Percentiles rank a stretch among this genome's conserved stretches.
Evolutionary conservation across 306 rosid genomes (phyloP).

Genomic region (Cucurbita ficifolia): DNA sequence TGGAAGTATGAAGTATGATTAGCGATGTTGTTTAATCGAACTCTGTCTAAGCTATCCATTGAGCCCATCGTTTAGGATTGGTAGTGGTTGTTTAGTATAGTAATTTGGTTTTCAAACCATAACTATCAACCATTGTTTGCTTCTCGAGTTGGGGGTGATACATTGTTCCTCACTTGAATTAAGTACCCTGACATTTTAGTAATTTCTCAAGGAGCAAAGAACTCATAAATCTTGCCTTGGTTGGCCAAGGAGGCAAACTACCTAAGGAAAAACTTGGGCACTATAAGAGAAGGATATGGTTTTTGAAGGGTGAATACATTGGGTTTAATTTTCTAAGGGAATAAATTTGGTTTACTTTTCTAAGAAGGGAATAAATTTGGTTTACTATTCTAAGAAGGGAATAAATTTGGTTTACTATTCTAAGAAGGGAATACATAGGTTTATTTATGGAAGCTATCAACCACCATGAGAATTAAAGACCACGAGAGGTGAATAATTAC

Average conservation of each 20-base stretch:
- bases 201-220: background rate
- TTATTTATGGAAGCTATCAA: background rate
- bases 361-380: too few relatives aligned
- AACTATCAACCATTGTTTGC: background rate
- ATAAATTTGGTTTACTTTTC: background rate
- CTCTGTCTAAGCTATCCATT: background rate
- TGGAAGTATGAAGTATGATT: background rate
- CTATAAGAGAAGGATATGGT: background rate
- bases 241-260: background rate
- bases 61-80: background rate
- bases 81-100: background rate
- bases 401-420: background rate
- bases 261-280: background rate
- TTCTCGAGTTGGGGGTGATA: background rate
- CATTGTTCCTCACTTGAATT: too few relatives aligned
- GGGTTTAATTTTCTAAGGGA: background rate
- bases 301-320: background rate
- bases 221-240: background rate
- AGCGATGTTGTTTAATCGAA: background rate
- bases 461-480: background rate
- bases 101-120: background rate
- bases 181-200: background rate
- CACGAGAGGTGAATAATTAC: background rate
- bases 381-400: background rate
- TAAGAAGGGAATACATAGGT: background rate